Base-by-base conservation (phyloP, 305 asterid genomes). In the Andrographis paniculata region DNA sequence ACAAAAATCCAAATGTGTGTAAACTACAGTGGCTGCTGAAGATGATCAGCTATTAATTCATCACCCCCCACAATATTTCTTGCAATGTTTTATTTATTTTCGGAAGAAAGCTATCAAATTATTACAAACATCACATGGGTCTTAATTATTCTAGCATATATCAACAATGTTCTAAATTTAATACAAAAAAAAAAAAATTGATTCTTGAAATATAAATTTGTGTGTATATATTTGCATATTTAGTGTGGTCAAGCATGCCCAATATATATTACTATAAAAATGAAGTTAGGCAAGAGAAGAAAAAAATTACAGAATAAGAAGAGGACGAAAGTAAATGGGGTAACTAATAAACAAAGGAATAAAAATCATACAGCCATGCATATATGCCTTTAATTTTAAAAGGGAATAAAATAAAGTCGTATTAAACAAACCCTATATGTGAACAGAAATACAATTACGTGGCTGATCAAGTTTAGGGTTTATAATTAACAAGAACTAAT, bases 221-320 rank as follows among this genome's bases (percentile, higher is more conserved):
- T n/a, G n/a, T n/a, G n/a, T n/a, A n/a, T n/a, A 8, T 24, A 24
- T 4, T 3, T 24, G 4, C 30, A 24, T 24, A 14, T 14, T 14
- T 13, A 37, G 14, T 1, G 42, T 40, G 13, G 22, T 16, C 45
- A 40, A 16, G 38, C 21, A 17, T 40, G 45, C 45, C 45, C n/a
- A n/a, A n/a, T n/a, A n/a, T n/a, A n/a, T n/a, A 9, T 16, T 9
- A 17, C 21, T 40, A 13, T 40, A n/a, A 40, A 37, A 16, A 37
- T 17, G 12, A 3, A 40, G 45, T 40, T 40, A 40, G 45, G 45
- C 45, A 40, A 40, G 21, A 40, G 45, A 16, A 16, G 45, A 17
- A 17, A 17, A 16, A 1, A 16, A 1, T 0, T 7, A 13, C 8
- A 33, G 33, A 11, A 5, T 10, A 10, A 11, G 16, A 38, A 38